Evolutionary conservation across 345 rosid genomes (phyloP).

Genomic region (Corymbia maculata): DNA sequence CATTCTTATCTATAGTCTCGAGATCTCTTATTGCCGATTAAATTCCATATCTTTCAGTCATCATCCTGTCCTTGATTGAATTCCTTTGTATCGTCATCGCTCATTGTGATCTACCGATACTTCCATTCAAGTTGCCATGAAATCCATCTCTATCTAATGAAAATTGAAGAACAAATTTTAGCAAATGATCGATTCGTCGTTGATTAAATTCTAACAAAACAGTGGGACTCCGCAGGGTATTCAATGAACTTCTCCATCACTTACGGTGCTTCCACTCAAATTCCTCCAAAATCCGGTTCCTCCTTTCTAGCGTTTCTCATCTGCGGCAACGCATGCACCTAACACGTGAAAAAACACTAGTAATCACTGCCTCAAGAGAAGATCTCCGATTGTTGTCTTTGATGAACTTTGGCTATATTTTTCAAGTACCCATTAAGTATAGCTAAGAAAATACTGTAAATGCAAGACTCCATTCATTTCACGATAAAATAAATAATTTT

Average conservation of each 20-base stretch:
- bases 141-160: neutral
- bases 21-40: neutral
- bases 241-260: neutral
- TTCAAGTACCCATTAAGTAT: neutral
- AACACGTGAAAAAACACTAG: no score
- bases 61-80: neutral
- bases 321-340: rapidly evolving
- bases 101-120: neutral
- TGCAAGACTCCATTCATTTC: neutral
- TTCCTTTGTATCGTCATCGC: neutral
- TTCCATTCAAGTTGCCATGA: neutral
- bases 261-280: neutral
- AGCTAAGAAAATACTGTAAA: neutral
- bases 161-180: neutral
- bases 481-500: neutral
- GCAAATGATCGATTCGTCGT: neutral
- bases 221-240: neutral
- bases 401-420: neutral
- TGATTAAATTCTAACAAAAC: no score
- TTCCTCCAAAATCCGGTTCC: neutral
- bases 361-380: neutral
- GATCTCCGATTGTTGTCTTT: neutral
- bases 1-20: neutral
- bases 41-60: neutral
- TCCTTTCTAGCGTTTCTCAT: neutral